Evolutionary conservation across 2,329 filamentous ascomycete species (phyloP).

Genomic region (Diatrype stigma): DNA sequence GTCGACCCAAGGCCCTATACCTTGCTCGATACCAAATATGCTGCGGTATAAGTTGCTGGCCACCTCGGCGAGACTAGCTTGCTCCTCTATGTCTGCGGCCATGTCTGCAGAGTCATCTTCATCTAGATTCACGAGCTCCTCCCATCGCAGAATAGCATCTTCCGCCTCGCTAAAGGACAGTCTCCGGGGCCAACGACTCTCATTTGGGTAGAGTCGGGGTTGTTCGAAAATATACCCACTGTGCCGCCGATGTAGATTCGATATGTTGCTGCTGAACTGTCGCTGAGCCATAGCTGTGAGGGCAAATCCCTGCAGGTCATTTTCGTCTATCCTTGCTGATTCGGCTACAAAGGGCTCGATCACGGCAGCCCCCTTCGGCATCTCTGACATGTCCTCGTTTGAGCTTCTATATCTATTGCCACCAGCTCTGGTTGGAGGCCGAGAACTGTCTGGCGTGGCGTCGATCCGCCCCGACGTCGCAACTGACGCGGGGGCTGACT

Average conservation of each 20-base stretch:
- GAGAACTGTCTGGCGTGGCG: conserved; percentile 8
- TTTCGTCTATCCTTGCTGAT: conserved; percentile 52
- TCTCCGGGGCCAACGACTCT: conserved; percentile 64
- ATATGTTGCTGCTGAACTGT: conserved; percentile 37
- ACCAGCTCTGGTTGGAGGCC: conserved; percentile 9
- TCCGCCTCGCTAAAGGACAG: conserved; percentile 74
- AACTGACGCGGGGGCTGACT: conserved; percentile 13
- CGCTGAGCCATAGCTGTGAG: conserved; percentile 46
- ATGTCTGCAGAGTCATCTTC: conserved; percentile 29
- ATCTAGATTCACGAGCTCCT: conserved; percentile 43
- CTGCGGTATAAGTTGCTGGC: conserved; percentile 50
- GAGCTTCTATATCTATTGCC: conserved; percentile 10
- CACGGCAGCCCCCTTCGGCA: conserved; percentile 26
- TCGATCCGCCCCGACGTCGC: conserved; percentile 9
- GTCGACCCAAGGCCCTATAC: conserved; percentile 58
- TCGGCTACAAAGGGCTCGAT: conserved; percentile 52
- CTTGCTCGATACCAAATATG: conserved; percentile 47
- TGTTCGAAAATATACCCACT: conserved; percentile 42
- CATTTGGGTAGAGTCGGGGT: conserved; percentile 37
- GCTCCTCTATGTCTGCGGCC: conserved; percentile 15
- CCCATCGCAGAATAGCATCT: conserved; percentile 68
- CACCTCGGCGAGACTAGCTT: conserved; percentile 42
- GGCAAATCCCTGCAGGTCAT: conserved; percentile 53
- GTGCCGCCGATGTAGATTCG: conserved; percentile 58
- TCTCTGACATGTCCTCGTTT: conserved; percentile 17